A percentile compares a stretch with the other conserved stretches of the same genome.
These are phyloP conservation scores for Marasmius sp. DNA, from an alignment of 1,284 basidiomycete genomes.

Conservation along the genomic window DNA sequence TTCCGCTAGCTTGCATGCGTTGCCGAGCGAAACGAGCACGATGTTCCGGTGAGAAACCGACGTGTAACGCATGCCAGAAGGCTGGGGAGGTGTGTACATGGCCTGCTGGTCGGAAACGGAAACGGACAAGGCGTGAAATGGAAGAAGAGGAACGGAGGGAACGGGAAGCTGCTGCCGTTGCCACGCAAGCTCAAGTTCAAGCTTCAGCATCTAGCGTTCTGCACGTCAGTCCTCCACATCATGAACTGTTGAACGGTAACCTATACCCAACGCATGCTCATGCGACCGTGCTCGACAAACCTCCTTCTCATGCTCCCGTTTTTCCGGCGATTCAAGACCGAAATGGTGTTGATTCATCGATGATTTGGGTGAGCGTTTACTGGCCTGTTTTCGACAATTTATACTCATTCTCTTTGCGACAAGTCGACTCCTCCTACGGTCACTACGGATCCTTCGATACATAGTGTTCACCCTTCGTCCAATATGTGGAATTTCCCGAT, in stretches of 20 bases:
- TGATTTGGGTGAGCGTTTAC: not conserved
- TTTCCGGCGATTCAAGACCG: not conserved
- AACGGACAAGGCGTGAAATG: constrained; percentile 39
- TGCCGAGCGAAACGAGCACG: constrained; percentile 36
- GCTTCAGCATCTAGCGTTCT: not conserved
- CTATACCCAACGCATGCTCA: too few relatives aligned
- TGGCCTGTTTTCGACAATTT: not conserved
- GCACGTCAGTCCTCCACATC: not conserved
- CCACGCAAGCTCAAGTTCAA: not conserved
- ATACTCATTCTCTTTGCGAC: not conserved
- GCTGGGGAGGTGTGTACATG: constrained; percentile 32
- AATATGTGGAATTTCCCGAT: constrained; percentile 1
- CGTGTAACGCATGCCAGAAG: constrained; percentile 32
- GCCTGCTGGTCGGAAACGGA: constrained; percentile 33
- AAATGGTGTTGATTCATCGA: not conserved
- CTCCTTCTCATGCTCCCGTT: not conserved
- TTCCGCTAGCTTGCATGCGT: constrained; percentile 6
- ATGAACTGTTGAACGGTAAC: not conserved
- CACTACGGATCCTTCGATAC: not conserved
- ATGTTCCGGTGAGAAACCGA: constrained; percentile 34
- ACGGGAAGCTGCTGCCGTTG: constrained; percentile 10
- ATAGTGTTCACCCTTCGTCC: not conserved
- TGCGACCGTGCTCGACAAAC: not conserved
- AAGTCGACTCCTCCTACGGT: not conserved
- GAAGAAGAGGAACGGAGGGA: constrained; percentile 32